A percentile compares a stretch with the other conserved stretches of the same genome.
Evolutionary conservation across 805 yeast genomes (phyloP).

Genomic region (Starmerella bacillaris): DNA sequence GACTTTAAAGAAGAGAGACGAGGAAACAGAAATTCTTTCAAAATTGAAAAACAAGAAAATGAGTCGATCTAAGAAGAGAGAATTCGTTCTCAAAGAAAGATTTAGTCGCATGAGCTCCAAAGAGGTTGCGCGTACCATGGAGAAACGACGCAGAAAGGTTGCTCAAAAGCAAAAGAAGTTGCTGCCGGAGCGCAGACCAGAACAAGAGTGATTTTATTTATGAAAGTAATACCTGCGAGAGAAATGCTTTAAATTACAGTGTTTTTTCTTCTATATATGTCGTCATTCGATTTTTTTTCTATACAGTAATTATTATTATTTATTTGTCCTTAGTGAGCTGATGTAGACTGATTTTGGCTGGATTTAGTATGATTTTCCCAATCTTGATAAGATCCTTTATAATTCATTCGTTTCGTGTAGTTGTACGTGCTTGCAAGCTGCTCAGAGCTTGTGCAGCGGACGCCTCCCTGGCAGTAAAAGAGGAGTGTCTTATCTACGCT

Average conservation of each 20-base stretch:
- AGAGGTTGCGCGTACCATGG: slow-evolving; percentile 21
- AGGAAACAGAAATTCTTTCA: slow-evolving; percentile 46
- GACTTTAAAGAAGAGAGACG: slow-evolving; percentile 55
- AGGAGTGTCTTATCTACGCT: slow-evolving; percentile 48
- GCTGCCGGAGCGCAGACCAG: slow-evolving; percentile 22
- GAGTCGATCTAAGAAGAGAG: slow-evolving; percentile 22
- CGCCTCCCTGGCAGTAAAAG: slow-evolving; percentile 85
- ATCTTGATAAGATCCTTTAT: slow-evolving; percentile 72
- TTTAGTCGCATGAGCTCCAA: slow-evolving; percentile 24
- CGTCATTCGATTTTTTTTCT: too few relatives aligned
- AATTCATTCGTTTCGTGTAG: slow-evolving; percentile 65
- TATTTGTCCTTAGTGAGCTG: background rate
- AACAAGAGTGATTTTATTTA: too few relatives aligned
- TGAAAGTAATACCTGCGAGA: too few relatives aligned
- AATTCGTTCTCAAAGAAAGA: slow-evolving; percentile 23
- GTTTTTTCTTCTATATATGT: too few relatives aligned
- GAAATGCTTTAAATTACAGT: too few relatives aligned
- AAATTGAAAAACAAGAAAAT: slow-evolving; percentile 46
- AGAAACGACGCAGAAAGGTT: slow-evolving; percentile 23
- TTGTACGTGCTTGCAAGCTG: slow-evolving; percentile 84
- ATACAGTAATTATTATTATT: background rate
- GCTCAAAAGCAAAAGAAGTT: slow-evolving; percentile 26
- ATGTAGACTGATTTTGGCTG: too few relatives aligned
- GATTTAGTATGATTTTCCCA: slow-evolving; percentile 33
- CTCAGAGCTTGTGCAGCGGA: slow-evolving; percentile 78